phyloP scores from a whole-genome alignment of 345 rosid genomes.

The Citrus glauca region DNA sequence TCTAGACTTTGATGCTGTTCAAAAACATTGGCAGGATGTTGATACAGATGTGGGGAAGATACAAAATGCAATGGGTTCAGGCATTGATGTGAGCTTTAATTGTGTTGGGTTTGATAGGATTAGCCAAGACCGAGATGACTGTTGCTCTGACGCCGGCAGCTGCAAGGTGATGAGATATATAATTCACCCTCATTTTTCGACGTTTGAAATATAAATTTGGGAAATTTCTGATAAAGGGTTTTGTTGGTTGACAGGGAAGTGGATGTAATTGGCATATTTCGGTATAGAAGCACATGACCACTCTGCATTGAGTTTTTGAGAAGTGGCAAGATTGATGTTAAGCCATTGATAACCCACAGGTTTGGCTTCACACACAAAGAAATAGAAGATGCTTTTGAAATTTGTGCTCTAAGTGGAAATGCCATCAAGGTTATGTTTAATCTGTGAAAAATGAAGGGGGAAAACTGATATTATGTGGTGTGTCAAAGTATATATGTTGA shows the following conservation, averaged over 20 bases:
- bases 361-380: conserved; percentile 56
- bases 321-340: conserved; percentile 54
- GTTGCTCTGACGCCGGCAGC: conserved; percentile 55
- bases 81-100: no score
- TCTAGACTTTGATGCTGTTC: neutral
- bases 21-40: conserved; percentile 32
- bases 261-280: conserved; percentile 60
- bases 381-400: conserved; percentile 56
- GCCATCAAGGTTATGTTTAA: conserved; percentile 72
- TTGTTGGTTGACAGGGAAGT: conserved; percentile 42
- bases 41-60: conserved; percentile 41
- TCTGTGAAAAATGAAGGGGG: conserved; percentile 17
- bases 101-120: conserved; percentile 22
- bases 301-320: conserved; percentile 50
- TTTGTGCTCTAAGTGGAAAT: conserved; percentile 53
- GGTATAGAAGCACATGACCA: conserved; percentile 60
- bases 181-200: neutral
- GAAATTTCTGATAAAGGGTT: neutral
- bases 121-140: conserved; percentile 49
- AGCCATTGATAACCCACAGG: conserved; percentile 61
- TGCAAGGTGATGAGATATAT: conserved; percentile 38
- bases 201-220: neutral
- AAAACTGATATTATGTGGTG: neutral
- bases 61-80: conserved; percentile 1
- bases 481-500: neutral